A percentile compares a stretch with the other conserved stretches of the same genome.
phyloP scores from a whole-genome alignment of 1,139 yeast species.

The Hyphopichia khmerensis region DNA sequence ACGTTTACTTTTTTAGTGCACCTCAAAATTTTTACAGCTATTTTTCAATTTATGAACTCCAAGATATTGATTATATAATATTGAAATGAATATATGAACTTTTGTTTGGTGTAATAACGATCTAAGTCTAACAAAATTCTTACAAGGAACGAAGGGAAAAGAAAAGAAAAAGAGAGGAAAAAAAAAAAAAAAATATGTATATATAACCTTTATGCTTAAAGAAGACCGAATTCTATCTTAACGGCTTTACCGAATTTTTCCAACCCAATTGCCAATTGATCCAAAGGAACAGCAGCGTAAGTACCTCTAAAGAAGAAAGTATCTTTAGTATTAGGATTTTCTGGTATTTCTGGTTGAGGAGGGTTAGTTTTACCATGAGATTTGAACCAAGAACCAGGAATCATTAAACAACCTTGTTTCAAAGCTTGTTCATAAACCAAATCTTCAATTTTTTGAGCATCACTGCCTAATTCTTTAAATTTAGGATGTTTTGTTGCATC shows the following conservation, averaged over 20 bases:
- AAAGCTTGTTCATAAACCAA: constrained; percentile 66
- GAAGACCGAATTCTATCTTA: constrained; percentile 40
- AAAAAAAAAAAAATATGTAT: too few relatives aligned
- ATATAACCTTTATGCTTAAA: too few relatives aligned
- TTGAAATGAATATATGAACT: neutral
- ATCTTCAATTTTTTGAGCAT: constrained; percentile 61
- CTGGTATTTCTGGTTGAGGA: constrained; percentile 48
- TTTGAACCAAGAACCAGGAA: constrained; percentile 91
- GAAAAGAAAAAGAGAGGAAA: too few relatives aligned
- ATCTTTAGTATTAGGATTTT: constrained; percentile 32
- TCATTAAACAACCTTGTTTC: constrained; percentile 67
- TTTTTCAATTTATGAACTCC: neutral
- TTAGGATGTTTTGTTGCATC: constrained; percentile 82
- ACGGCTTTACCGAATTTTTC: constrained; percentile 64
- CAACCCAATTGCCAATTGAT: constrained; percentile 57
- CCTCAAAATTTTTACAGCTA: neutral
- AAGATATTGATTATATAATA: too few relatives aligned
- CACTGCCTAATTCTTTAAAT: constrained; percentile 51
- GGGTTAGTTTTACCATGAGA: constrained; percentile 44
- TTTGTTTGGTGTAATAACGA: too few relatives aligned
- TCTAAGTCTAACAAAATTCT: too few relatives aligned
- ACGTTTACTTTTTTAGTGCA: neutral
- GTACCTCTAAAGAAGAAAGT: constrained; percentile 84
- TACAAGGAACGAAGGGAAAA: too few relatives aligned
- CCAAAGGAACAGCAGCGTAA: constrained; percentile 79